Base-by-base conservation (phyloP, 495 filamentous ascomycete species). In the Aspergillus homomorphus region DNA sequence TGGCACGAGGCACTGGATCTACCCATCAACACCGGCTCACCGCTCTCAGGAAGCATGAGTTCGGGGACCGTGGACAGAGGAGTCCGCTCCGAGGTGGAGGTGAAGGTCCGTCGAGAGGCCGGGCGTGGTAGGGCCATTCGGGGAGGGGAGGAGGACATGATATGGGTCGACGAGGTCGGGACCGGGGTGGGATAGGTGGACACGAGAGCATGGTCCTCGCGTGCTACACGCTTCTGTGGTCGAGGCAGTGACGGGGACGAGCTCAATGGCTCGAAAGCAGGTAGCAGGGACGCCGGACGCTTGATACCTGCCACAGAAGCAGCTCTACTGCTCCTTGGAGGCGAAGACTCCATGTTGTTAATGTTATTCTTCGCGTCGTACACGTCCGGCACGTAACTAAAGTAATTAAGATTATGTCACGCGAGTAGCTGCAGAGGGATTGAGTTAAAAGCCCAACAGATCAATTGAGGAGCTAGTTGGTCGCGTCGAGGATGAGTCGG, bases 1-100 rank as follows among this genome's bases (percentile, higher is more conserved):
- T 96, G 85, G 12, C 90, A 96, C 24, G 91, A 93, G 67, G 87
- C 92, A 78, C 89, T 96, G 0, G 92, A 96, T 61, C 94, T 79
- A 22, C 94, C 94, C 87, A 98, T 93, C 28, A 87, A 79, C 20
- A 95, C 67, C 2, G 84, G 78, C 66, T 96, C 89, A 20, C 94
- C 93, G 73, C 87, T 88, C 61, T 86, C 85, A n/a, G 84, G 86
- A 15, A 98, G 82, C 66, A 89, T 82, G 45, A 98, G 78, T 7
- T 86, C 84, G 3, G 91, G 90, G 53, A 98, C 84, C 33, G 85
- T 84, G 15, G 86, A 88, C 41, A 98, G 80, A 16, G 94, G 94
- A 59, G 85, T 82, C 64, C 94, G 90, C 78, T 97, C 94, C 7
- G 88, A 88, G 56, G 86, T 69, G 45, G 80, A 92, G 64, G 80